Conservation (phyloP, 2,329 filamentous ascomycete species). For the Fusarium marasasianum region DNA sequence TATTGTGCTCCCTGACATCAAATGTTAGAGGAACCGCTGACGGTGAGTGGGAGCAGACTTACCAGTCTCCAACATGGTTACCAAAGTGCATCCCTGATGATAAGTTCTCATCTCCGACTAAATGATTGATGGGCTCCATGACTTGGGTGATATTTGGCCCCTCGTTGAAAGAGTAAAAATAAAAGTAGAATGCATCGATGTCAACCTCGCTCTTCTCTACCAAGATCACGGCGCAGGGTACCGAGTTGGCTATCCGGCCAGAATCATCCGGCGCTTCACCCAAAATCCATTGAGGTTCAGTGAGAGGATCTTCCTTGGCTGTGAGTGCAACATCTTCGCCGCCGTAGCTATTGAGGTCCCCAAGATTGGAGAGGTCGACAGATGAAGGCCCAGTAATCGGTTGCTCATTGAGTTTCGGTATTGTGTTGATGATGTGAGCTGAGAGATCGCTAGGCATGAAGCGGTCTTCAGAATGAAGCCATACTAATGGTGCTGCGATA, state of each 20-base stretch:
- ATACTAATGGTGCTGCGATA: conserved; percentile 44
- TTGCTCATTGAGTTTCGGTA: conserved; percentile 33
- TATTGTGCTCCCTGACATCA: conserved; percentile 36
- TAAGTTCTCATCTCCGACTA: conserved; percentile 23
- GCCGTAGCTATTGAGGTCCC: conserved; percentile 35
- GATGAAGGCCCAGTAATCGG: conserved; percentile 31
- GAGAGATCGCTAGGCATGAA: conserved; percentile 46
- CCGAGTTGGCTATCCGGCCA: conserved; percentile 38
- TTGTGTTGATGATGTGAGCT: conserved; percentile 44
- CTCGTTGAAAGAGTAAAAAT: conserved; percentile 49
- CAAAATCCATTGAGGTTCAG: conserved; percentile 41
- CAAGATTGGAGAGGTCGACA: conserved; percentile 45
- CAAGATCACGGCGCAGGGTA: conserved; percentile 45
- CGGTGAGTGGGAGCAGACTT: neutral
- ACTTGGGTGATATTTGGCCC: conserved; percentile 47
- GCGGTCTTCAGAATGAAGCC: conserved; percentile 47
- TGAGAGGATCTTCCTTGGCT: conserved; percentile 42
- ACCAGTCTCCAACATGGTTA: conserved; percentile 45
- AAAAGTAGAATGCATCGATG: conserved; percentile 48
- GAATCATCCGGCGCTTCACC: conserved; percentile 39
- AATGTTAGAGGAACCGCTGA: neutral
- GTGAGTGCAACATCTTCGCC: conserved; percentile 35
- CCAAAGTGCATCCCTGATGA: conserved; percentile 43
- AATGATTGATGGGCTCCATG: conserved; percentile 40
- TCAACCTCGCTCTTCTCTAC: conserved; percentile 42